Base-by-base conservation (phyloP, 2,329 filamentous ascomycete genomes). In the Beauveria rudraprayagi region DNA sequence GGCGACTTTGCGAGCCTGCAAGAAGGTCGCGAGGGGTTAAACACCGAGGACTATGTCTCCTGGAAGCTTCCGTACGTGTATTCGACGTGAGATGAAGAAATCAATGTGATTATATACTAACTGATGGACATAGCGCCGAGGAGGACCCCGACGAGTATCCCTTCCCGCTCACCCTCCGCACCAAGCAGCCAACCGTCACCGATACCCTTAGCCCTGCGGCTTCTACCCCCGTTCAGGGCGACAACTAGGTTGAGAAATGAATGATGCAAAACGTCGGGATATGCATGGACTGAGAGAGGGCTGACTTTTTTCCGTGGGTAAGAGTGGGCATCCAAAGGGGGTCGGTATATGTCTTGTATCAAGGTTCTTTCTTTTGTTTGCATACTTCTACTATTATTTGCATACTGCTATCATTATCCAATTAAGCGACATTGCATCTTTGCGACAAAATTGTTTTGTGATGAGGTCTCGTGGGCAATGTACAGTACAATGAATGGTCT, bases 1-100 rank as follows among this genome's bases (percentile, higher is more conserved):
- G 94, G 94, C 52, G 94, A 99, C 75, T 97, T 97, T 80, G 94
- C 92, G 30, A 96, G 91, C 67, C 79, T 99, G 61, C 94, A 97
- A 76, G 94, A 99, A 76, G 91, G 92, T 50, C 88, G 89, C 48
- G 94, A 99, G 74, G 92, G 93, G 1, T 77, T 99, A 67, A 94
- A 83, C 77, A 97, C 94, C 0, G 94, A 99, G 76, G 94, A 99
- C 72, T 97, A 99, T 74, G 91, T 97, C 70, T 90, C 93, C 37
- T 99, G 94, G 94, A 96, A 95, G 77, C 80, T 97, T 62, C 94
- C 93, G 89, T 97, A 83, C 89, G 92, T 92, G 34, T 37, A 61
- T 2, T 14, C 19, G 9, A 41, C 34, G 17, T 14, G 14, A 43
- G 5, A 22, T 2, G 22, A 37, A 16, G 24, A 43, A 43, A 46